Base-by-base conservation (phyloP, 2,329 filamentous ascomycete species). In the Thermoascus crustaceus region DNA sequence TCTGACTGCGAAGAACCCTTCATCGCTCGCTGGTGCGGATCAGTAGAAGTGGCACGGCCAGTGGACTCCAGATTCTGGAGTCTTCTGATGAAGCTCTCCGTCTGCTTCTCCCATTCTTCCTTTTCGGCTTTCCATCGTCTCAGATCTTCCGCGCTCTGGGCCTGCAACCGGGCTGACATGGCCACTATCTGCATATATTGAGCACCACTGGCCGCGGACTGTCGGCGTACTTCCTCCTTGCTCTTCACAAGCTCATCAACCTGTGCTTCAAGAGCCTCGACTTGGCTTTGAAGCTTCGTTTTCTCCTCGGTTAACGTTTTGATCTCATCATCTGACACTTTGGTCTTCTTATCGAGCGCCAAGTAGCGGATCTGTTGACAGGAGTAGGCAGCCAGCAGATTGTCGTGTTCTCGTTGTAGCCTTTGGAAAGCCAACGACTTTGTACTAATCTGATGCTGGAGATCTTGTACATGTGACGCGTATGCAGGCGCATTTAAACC, bases 371-470 rank as follows among this genome's bases (percentile, higher is more conserved):
- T 64, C 30, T 69, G 64, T 40, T 71, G 69, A 4, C 67, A 60
- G 20, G 70, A 67, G 14, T 71, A 66, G 17, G 69, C 72, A 13
- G 71, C 62, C 3, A 75, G 60, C 3, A 75, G 57, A 30, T 61
- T 63, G 35, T 72, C 64, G 45, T 76, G 71, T 49, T 75, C 72
- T n/a, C 61, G 59, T 46, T 73, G 71, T 5, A 75, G 55, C 1
- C 68, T 72, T 40, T 71, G 67, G 14, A 73, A 60, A 8, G 67
- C 66, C 11, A 73, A 55, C 4, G 71, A 68, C 43, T 74, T 73
- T 38, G 73, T 56, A 10, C 66, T 71, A 23, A 74, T 60, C 47
- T 74, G 69, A 46, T 73, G 71, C 44, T 74, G 72, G 5, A 75
- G 58, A 32, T 70, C 66, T 32, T 68, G 61, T 13, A 71, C 52